Conservation (phyloP, 2,329 filamentous ascomycete genomes). For the Neoascochyta sp. region DNA sequence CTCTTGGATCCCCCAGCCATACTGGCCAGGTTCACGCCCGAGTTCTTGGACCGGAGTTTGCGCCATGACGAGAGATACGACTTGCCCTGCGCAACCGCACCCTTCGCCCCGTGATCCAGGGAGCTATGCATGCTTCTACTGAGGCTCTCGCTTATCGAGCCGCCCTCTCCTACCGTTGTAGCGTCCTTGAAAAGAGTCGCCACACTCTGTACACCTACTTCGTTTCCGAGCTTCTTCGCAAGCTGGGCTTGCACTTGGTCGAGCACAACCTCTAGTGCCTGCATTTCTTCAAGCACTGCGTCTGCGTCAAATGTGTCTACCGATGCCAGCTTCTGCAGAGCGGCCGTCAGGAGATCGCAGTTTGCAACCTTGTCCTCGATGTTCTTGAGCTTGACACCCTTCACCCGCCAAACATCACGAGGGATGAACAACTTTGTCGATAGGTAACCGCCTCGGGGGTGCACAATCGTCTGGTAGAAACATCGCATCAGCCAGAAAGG, state of each 20-base stretch:
- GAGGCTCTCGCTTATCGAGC: slow-evolving; percentile 22
- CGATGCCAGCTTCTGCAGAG: slow-evolving; percentile 73
- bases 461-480: slow-evolving; percentile 85
- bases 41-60: slow-evolving; percentile 85
- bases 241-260: slow-evolving; percentile 78
- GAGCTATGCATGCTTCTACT: slow-evolving; percentile 20
- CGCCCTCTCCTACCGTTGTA: slow-evolving; percentile 34
- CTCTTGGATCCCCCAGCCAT: slow-evolving; percentile 46
- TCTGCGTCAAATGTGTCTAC: slow-evolving; percentile 91
- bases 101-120: slow-evolving; percentile 32
- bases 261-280: slow-evolving; percentile 76
- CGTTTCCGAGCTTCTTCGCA: slow-evolving; percentile 81
- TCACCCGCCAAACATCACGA: slow-evolving; percentile 88
- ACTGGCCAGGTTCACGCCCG: slow-evolving; percentile 49
- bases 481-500: slow-evolving; percentile 98
- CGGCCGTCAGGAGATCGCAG: slow-evolving; percentile 86
- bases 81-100: slow-evolving; percentile 52
- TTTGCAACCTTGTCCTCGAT: slow-evolving; percentile 91
- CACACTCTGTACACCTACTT: slow-evolving; percentile 79
- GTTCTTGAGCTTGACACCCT: slow-evolving; percentile 86
- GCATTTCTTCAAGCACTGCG: slow-evolving; percentile 90
- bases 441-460: slow-evolving; percentile 87
- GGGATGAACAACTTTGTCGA: slow-evolving; percentile 90
- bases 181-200: slow-evolving; percentile 73
- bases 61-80: slow-evolving; percentile 83